phyloP scores from a whole-genome alignment of 345 rosid species.

The Gossypium anomalum region DNA sequence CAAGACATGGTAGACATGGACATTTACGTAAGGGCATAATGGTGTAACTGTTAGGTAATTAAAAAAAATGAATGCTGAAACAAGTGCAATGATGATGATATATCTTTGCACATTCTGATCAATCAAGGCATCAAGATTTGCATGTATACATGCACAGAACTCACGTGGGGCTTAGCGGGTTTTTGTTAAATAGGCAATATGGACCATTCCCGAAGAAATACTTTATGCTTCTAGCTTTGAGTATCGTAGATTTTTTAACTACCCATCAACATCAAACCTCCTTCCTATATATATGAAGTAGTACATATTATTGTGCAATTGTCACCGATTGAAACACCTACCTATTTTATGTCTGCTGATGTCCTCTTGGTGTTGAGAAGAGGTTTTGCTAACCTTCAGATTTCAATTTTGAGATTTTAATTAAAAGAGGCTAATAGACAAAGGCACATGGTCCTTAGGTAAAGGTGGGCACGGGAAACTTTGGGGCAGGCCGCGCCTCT shows the following conservation, averaged over 20 bases:
- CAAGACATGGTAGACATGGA: too few species aligned
- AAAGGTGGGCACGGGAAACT: slow-evolving; percentile 22
- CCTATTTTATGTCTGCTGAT: not conserved
- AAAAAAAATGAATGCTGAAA: not conserved
- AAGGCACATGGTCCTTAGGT: slow-evolving; percentile 32
- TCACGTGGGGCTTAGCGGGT: not conserved
- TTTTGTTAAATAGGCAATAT: not conserved
- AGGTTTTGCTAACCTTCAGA: not conserved
- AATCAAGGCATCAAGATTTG: not conserved
- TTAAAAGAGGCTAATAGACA: too few species aligned
- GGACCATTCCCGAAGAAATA: not conserved
- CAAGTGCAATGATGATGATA: not conserved
- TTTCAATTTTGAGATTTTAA: too few species aligned
- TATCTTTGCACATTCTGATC: not conserved
- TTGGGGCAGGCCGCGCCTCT: not conserved
- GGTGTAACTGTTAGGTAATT: not conserved
- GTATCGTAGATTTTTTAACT: not conserved
- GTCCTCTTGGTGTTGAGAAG: not conserved
- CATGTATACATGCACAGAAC: not conserved
- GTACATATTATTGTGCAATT: not conserved
- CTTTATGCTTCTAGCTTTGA: not conserved
- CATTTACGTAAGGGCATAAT: too few species aligned
- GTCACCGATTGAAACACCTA: not conserved
- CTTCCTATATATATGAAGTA: not conserved
- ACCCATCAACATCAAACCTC: not conserved